Evolutionary conservation across 495 filamentous ascomycete species (phyloP), one percentile per base, ranked within the genome.

Genomic region (Annulohypoxylon bovei): DNA sequence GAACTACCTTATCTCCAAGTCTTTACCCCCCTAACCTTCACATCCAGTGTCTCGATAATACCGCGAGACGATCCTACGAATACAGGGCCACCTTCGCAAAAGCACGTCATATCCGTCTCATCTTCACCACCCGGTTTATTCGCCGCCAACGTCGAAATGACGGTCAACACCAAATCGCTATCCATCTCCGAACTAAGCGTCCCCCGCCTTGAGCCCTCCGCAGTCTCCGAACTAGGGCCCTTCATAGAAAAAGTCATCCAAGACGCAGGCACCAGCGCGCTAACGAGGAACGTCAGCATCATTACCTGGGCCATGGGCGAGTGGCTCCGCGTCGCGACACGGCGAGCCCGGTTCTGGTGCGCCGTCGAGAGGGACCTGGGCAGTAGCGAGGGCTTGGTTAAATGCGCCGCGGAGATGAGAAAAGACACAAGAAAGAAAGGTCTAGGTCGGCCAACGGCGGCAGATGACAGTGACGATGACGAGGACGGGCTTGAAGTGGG

Each of bases 1-100:
- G 84, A 86, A 58, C 77, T 89, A 2, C 86, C 87, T 6, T 88
- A 83, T 71, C 82, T 89, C 0, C 81, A 85, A 70, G 77, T 83
- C 50, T 89, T 90, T 65, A 85, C 82, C 3, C 83, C 86, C 0
- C 74, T 90, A 2, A 75, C 78, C 22, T 88, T 86, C 65, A 79
- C 83, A 4, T 86, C 84, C 1, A 79, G 77, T 1, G 77, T 86
- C 60, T 80, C 80, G 4, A 71, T 82, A 4, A 62, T 86, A 0
- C 78, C 81, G 0, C 59, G 55, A 1, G 64, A 72, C 5, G 28
- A 67, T 4, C 23, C 76, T 4, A 39, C 70, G 49, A 47, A 74
- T 23, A 57, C 75, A 18, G 56, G 71, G 47, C 78, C 79, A 32
- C 71, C 80, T 7, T 69, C 78, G 50, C 83, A 84, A 70, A 76